A percentile compares a stretch with the other conserved stretches of the same genome.
Conservation (phyloP, 768 basidiomycete species). For the Termitomyces sp. region DNA sequence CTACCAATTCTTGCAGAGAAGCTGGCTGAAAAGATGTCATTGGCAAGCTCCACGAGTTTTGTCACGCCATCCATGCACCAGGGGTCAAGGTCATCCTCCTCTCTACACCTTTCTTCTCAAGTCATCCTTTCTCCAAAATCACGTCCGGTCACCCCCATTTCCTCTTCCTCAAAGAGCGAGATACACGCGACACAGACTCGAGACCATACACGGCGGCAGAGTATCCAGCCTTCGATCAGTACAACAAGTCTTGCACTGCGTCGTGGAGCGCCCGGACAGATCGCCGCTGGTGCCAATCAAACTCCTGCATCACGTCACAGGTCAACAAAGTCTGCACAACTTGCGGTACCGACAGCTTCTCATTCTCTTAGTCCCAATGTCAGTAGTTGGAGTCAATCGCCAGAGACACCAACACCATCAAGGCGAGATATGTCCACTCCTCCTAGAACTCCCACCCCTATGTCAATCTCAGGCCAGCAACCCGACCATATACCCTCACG, state of each 20-base stretch:
- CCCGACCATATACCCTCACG: slow-evolving; percentile 28
- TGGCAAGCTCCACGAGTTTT: slow-evolving; percentile 54
- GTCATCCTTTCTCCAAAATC: slow-evolving; percentile 49
- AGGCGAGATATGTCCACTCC: slow-evolving; percentile 37
- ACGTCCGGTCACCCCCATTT: slow-evolving; percentile 38
- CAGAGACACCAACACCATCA: slow-evolving; percentile 33
- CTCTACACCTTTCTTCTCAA: slow-evolving; percentile 59
- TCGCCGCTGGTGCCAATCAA: slow-evolving; percentile 13
- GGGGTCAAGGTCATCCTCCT: slow-evolving; percentile 73
- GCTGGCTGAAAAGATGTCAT: slow-evolving; percentile 32
- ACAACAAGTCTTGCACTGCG: slow-evolving; percentile 11
- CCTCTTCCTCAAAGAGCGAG: slow-evolving; percentile 42
- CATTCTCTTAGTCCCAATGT: slow-evolving; percentile 19
- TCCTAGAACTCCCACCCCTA: slow-evolving; percentile 45
- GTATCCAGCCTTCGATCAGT: slow-evolving; percentile 32
- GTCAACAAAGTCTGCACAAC: slow-evolving; percentile 24
- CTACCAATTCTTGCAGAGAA: slow-evolving; percentile 28
- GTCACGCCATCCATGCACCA: slow-evolving; percentile 60
- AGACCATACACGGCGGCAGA: slow-evolving; percentile 38
- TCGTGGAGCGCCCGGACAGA: slow-evolving; percentile 14
- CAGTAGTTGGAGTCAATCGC: slow-evolving; percentile 14
- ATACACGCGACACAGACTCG: slow-evolving; percentile 41
- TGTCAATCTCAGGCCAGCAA: slow-evolving; percentile 29
- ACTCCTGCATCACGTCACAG: slow-evolving; percentile 25
- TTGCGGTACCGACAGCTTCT: slow-evolving; percentile 22